These are phyloP conservation scores for Eucalyptus curtisii DNA, from an alignment of 345 rosid species.

Conservation along the genomic window DNA sequence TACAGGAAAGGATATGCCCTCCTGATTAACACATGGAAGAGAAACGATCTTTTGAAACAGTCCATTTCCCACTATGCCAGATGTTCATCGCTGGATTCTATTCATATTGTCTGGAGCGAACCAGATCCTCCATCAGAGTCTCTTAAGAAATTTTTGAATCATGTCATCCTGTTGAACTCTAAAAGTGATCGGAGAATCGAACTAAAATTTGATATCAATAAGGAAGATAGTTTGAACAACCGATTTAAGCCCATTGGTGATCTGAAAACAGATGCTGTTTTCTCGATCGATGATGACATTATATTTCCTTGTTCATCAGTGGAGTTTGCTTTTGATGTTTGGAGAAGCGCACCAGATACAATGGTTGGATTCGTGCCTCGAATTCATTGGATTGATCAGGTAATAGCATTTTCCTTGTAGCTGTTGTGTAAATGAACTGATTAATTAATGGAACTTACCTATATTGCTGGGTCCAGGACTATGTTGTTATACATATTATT, in stretches of 20 bases:
- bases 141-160: slow-evolving; percentile 37
- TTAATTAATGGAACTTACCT: not conserved
- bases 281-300: slow-evolving; percentile 86
- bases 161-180: slow-evolving; percentile 27
- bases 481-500: not conserved
- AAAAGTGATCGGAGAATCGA: slow-evolving; percentile 34
- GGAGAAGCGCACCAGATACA: slow-evolving; percentile 80
- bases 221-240: slow-evolving; percentile 91
- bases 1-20: slow-evolving; percentile 76
- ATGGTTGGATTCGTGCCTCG: slow-evolving; percentile 99
- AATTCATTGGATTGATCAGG: slow-evolving; percentile 52
- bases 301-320: slow-evolving; percentile 81
- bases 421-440: not conserved
- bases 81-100: slow-evolving; percentile 64
- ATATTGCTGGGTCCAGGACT: not conserved
- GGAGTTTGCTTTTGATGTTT: slow-evolving; percentile 81
- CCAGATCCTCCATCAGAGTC: slow-evolving; percentile 81
- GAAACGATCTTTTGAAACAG: slow-evolving; percentile 81
- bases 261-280: slow-evolving; percentile 75
- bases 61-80: slow-evolving; percentile 74
- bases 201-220: slow-evolving; percentile 60
- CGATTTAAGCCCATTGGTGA: slow-evolving; percentile 77
- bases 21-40: slow-evolving; percentile 92
- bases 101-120: slow-evolving; percentile 97
- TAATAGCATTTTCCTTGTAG: slow-evolving; percentile 19